Evolutionary conservation across 192 early-diverging fungal genomes (phyloP).

Genomic region (Hyaloraphidium curvatum): DNA sequence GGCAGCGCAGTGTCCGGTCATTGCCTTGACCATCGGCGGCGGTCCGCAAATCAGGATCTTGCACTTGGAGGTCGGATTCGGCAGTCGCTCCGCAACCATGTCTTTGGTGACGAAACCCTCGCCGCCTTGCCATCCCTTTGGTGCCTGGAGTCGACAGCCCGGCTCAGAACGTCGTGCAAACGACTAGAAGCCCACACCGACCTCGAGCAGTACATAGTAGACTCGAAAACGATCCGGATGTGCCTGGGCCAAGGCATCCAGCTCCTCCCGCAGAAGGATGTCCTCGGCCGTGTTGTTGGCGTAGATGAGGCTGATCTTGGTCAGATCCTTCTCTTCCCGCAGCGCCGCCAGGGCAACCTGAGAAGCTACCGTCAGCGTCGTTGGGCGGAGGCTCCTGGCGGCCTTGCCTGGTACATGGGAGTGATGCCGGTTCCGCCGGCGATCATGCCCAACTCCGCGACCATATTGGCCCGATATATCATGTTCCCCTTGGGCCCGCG

Average conservation of each 20-base stretch:
- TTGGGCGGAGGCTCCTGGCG: slow-evolving; percentile 16
- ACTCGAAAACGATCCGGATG: slow-evolving; percentile 55
- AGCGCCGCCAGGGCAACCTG: too few species aligned
- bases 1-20: slow-evolving; percentile 44
- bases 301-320: too few species aligned
- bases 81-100: slow-evolving; percentile 52
- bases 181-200: too few species aligned
- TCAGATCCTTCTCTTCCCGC: too few species aligned
- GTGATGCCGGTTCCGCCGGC: slow-evolving; percentile 92
- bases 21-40: slow-evolving; percentile 68
- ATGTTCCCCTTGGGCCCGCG: slow-evolving; percentile 82
- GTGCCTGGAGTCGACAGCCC: slow-evolving; percentile 17
- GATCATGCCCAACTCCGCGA: slow-evolving; percentile 67
- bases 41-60: slow-evolving; percentile 86
- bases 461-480: slow-evolving; percentile 65
- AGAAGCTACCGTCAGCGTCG: slow-evolving; percentile 21
- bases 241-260: slow-evolving; percentile 49
- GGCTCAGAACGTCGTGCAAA: slow-evolving; percentile 20
- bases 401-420: slow-evolving; percentile 69
- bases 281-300: slow-evolving; percentile 80
- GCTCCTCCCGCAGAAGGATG: slow-evolving; percentile 65
- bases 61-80: slow-evolving; percentile 51
- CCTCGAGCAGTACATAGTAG: slow-evolving; percentile 66
- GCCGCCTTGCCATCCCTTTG: slow-evolving; percentile 59
- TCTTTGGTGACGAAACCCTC: slow-evolving; percentile 73